Base-by-base conservation (phyloP, 2,329 filamentous ascomycete genomes). In the Fusarium piperis region DNA sequence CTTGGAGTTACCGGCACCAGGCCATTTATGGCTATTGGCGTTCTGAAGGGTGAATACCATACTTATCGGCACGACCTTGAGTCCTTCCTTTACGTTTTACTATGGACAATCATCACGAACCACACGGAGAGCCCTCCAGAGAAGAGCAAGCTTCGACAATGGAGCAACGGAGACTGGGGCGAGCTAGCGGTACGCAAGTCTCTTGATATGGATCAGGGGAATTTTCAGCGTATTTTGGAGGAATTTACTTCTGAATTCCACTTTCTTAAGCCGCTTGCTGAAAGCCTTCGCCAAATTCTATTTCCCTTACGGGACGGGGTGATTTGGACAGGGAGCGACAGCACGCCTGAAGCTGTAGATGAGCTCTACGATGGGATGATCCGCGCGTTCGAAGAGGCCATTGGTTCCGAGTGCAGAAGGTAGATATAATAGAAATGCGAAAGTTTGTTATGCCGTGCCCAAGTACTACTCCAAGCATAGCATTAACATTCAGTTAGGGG, bases 31-130 rank as follows among this genome's bases (percentile, higher is more conserved):
- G 72, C 74, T 10, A 73, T 77, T 62, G 74, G 66, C 16, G 59
- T 74, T 18, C 61, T 76, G 11, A 61, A 35, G 4, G 38, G 59
- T 9, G 53, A 71, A n/a, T 12, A 3, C 6, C 71, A 74, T 28
- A 76, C 70, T 15, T 77, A 74, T 55, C 65, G 70, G 2, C 74
- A 77, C 44, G 76, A 77, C 41, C 65, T 77, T 0, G 76, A 77
- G 66, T 71, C 75, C 2, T 77, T 77, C 44, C 30, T 77, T 15
- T 77, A 75, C 39, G 71, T 75, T 15, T 59, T 76, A 16, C 20
- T 76, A 4, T 74, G 73, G 70, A 67, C 13, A 15, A 33, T 18
- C 59, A 60, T 44, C 28, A 18, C 64, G 56, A 64, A 28, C n/a
- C 38, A 48, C 20, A 13, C 7, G n/a, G 26, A 46, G 4, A 18